A percentile compares a stretch with the other conserved stretches of the same genome.
Conservation (phyloP, 75 land plant species). For the Picea sitchensis region DNA sequence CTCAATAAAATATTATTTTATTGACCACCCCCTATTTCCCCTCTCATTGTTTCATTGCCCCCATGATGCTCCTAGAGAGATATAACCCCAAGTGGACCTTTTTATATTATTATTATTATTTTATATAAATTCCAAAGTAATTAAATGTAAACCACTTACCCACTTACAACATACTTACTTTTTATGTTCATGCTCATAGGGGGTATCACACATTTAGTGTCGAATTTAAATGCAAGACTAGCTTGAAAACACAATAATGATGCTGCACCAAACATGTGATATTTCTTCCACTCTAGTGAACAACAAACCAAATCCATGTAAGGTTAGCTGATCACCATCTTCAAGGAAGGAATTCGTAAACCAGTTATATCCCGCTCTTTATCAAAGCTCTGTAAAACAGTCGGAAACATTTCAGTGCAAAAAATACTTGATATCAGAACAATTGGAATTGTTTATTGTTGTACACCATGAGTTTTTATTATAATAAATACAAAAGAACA, state of each 20-base stretch:
- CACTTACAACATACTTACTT: no score
- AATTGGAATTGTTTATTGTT: background rate
- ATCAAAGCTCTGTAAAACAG: constrained; percentile 74
- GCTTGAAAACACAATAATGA: no score
- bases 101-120: no score
- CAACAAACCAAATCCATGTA: background rate
- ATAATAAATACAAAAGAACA: background rate
- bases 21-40: no score
- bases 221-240: background rate
- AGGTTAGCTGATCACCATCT: constrained; percentile 57
- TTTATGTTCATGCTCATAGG: no score
- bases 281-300: background rate
- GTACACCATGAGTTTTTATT: background rate
- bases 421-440: constrained; percentile 1
- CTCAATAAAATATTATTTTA: no score
- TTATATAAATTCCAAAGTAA: no score
- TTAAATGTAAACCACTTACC: no score
- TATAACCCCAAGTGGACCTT: no score
- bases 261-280: background rate
- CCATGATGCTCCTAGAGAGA: no score
- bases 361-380: constrained; percentile 68
- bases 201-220: no score
- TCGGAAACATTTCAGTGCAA: constrained; percentile 8
- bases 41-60: no score
- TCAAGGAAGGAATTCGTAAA: constrained; percentile 59